Evolutionary conservation across 2,329 filamentous ascomycete species (phyloP).

Genomic region (Colletotrichum godetiae): DNA sequence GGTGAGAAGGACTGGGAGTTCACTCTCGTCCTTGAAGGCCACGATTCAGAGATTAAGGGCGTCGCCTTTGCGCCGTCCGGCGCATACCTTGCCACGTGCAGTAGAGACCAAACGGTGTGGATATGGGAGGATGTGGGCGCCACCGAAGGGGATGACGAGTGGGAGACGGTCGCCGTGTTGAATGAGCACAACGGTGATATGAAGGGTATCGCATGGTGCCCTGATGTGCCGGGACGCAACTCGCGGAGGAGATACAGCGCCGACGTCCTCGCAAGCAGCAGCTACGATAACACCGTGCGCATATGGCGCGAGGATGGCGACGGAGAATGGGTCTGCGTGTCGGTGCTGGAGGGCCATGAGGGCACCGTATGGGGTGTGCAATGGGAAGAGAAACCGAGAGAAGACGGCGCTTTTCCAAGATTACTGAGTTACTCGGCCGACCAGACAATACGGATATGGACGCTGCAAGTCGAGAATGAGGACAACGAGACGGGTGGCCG

Average conservation of each 20-base stretch:
- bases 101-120: conserved; percentile 94
- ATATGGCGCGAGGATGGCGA: conserved; percentile 92
- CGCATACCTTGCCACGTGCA: conserved; percentile 87
- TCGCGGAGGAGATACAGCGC: conserved; percentile 59
- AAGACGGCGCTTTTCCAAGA: conserved; percentile 63
- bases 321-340: conserved; percentile 90
- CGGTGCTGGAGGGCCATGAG: conserved; percentile 81
- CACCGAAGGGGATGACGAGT: conserved; percentile 87
- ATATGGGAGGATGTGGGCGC: conserved; percentile 93
- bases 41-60: conserved; percentile 92
- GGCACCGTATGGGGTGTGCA: conserved; percentile 93
- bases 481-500: conserved; percentile 45
- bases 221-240: conserved; percentile 67
- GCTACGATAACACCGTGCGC: conserved; percentile 92
- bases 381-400: conserved; percentile 66
- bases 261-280: conserved; percentile 87
- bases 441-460: conserved; percentile 82
- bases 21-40: conserved; percentile 90
- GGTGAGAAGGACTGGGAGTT: conserved; percentile 91
- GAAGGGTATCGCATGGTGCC: conserved; percentile 94
- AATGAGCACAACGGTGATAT: conserved; percentile 96
- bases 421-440: conserved; percentile 91
- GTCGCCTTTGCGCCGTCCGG: conserved; percentile 80
- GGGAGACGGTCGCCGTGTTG: conserved; percentile 94
- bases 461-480: conserved; percentile 65